Conservation (phyloP, 78 protist species). For the Dictyostelium purpureum region DNA sequence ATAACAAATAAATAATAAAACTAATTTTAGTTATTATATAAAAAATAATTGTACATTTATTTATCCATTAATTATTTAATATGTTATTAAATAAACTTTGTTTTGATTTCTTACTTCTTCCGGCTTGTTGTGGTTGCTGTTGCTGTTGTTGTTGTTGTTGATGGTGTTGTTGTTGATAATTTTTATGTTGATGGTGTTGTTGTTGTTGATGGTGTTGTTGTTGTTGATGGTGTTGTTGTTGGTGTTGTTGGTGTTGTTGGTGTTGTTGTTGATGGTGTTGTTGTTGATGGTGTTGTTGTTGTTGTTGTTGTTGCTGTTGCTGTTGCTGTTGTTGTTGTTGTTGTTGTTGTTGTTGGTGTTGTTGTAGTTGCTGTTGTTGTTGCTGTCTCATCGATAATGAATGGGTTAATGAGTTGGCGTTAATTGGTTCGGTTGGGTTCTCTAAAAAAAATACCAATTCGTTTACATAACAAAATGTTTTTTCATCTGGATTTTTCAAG, state of each 20-base stretch:
- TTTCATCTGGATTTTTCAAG: conserved; percentile 5
- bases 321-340: neutral
- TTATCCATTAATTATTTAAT: neutral
- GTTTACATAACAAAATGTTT: neutral
- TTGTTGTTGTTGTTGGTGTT: neutral
- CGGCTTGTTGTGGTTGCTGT: neutral
- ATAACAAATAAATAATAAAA: neutral
- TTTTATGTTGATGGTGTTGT: neutral
- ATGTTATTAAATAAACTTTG: neutral
- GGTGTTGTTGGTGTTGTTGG: neutral
- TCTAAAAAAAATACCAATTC: neutral
- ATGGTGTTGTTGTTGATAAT: neutral
- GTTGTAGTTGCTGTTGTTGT: neutral
- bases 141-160: too few species aligned
- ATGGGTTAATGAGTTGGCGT: neutral
- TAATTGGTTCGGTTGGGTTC: neutral
- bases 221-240: neutral
- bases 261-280: neutral
- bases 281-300: neutral
- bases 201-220: neutral
- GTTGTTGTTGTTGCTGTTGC: neutral
- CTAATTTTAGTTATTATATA: neutral
- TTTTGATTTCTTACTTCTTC: neutral
- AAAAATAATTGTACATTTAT: neutral
- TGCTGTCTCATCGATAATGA: neutral